A percentile compares a stretch with the other conserved stretches of the same genome.
These are phyloP conservation scores for Candida sithepensis DNA, from an alignment of 805 yeast species.

Conservation along the genomic window DNA sequence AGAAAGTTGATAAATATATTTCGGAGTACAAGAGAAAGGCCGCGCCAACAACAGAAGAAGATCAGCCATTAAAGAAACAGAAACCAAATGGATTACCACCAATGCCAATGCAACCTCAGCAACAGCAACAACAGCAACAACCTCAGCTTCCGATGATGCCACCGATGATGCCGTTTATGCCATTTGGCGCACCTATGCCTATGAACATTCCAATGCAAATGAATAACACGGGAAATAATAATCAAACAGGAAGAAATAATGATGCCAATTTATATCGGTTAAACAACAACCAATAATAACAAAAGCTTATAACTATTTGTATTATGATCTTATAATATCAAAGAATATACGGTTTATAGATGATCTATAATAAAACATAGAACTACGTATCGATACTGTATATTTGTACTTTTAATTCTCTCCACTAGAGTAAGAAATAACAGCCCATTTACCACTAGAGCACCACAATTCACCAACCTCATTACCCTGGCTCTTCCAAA, in stretches of 20 bases:
- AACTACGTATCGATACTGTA: no score
- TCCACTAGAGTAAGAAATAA: conserved; percentile 58
- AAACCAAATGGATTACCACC: conserved; percentile 12
- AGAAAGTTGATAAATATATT: conserved; percentile 49
- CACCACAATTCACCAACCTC: conserved; percentile 77
- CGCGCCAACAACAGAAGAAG: conserved; percentile 10
- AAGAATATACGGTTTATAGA: background rate
- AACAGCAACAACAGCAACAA: background rate
- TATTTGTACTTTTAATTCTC: background rate
- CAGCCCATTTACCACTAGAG: conserved; percentile 92
- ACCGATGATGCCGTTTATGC: conserved; percentile 32
- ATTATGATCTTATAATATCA: no score
- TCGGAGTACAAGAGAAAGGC: conserved; percentile 29
- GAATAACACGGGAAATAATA: background rate
- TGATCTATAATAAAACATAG: no score
- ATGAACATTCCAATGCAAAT: conserved; percentile 11
- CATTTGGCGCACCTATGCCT: conserved; percentile 12
- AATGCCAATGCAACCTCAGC: background rate
- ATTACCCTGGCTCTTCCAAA: conserved; percentile 55
- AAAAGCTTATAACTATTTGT: background rate
- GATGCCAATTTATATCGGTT: background rate
- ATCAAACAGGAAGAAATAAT: background rate
- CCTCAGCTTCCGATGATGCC: conserved; percentile 14
- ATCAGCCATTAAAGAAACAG: conserved; percentile 10
- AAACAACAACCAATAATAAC: background rate